A percentile compares a stretch with the other conserved stretches of the same genome.
These are phyloP conservation scores for Fusarium caatingaense DNA, from an alignment of 2,329 filamentous ascomycete genomes.

Conservation along the genomic window DNA sequence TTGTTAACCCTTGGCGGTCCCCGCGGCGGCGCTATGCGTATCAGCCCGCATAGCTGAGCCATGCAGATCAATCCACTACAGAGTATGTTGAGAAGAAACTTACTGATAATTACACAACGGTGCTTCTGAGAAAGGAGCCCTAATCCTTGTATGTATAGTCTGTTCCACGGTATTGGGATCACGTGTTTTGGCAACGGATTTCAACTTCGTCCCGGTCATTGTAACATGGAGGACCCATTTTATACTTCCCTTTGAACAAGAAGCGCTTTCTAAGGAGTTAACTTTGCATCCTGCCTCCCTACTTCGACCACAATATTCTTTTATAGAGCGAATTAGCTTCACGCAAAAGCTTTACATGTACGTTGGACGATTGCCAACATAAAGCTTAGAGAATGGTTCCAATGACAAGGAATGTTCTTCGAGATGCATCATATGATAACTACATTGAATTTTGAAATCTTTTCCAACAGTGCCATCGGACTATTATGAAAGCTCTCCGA, in stretches of 20 bases:
- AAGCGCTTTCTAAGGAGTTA: background rate
- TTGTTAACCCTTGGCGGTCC: background rate
- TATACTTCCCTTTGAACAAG: background rate
- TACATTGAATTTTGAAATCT: background rate
- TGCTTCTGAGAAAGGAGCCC: too few species aligned
- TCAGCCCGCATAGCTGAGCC: conserved; percentile 14
- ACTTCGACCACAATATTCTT: background rate
- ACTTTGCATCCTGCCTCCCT: background rate
- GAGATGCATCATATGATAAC: background rate
- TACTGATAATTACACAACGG: background rate
- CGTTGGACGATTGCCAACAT: background rate
- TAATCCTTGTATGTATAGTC: background rate
- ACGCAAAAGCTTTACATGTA: background rate
- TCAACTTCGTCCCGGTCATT: background rate
- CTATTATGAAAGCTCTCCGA: background rate
- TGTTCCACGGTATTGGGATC: background rate
- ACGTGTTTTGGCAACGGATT: background rate
- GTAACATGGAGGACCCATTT: background rate
- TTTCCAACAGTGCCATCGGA: too few species aligned
- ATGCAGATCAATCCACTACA: background rate
- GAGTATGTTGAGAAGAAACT: background rate
- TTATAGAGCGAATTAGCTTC: background rate
- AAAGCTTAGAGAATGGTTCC: background rate
- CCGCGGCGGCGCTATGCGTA: background rate
- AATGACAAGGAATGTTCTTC: background rate